These are phyloP conservation scores for Amphirosellinia nigrospora DNA, from an alignment of 495 filamentous ascomycete genomes.

Conservation along the genomic window DNA sequence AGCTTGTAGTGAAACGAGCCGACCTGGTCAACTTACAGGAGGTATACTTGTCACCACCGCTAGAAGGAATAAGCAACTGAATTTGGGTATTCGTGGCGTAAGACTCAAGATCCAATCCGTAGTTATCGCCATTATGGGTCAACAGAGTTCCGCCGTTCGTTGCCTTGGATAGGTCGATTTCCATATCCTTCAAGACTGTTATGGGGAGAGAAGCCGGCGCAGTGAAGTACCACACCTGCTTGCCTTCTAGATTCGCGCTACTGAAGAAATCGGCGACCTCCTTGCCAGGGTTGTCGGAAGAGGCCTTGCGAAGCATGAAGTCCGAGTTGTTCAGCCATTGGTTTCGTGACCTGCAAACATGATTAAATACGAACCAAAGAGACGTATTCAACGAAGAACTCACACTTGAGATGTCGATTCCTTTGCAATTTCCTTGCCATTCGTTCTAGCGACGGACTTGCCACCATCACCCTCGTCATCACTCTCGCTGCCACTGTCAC, in stretches of 20 bases:
- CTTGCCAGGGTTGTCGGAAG: slow-evolving; percentile 36
- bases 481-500: slow-evolving; percentile 37
- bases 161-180: slow-evolving; percentile 48
- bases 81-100: slow-evolving; percentile 46
- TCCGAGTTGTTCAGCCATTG: slow-evolving; percentile 36
- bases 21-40: slow-evolving; percentile 38
- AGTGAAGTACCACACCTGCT: slow-evolving; percentile 60
- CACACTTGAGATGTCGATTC: slow-evolving; percentile 29
- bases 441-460: slow-evolving; percentile 36
- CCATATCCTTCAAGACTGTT: slow-evolving; percentile 53
- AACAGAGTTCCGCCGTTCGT: slow-evolving; percentile 45
- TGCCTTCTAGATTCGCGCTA: slow-evolving; percentile 52
- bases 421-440: slow-evolving; percentile 27
- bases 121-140: slow-evolving; percentile 50
- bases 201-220: slow-evolving; percentile 55
- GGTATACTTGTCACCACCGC: slow-evolving; percentile 48
- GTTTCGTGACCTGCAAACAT: slow-evolving; percentile 29
- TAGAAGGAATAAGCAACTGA: slow-evolving; percentile 51
- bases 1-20: slow-evolving; percentile 7
- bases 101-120: slow-evolving; percentile 43
- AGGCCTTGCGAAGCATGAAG: slow-evolving; percentile 47
- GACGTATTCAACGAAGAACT: background rate
- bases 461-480: slow-evolving; percentile 38
- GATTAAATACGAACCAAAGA: slow-evolving; percentile 7
- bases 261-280: slow-evolving; percentile 45